These are phyloP conservation scores for Hypericum androsaemum DNA, from an alignment of 345 rosid genomes.

Conservation along the genomic window DNA sequence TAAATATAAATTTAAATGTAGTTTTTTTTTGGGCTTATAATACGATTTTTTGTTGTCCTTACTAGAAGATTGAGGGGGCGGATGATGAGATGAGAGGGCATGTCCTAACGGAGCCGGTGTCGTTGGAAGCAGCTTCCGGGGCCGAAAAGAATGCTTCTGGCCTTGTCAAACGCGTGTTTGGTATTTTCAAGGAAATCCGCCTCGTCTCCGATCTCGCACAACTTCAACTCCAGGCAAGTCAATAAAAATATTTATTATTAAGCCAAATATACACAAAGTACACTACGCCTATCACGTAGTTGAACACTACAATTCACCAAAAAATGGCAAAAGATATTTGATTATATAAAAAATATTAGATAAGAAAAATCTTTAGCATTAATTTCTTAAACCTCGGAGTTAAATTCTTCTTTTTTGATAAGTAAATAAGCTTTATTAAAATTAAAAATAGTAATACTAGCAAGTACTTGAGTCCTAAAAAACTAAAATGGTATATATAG, in stretches of 20 bases:
- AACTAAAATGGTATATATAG: no score
- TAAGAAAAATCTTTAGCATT: no score
- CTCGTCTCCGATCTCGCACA: constrained; percentile 53
- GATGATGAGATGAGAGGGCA: constrained; percentile 1
- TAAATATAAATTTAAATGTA: no score
- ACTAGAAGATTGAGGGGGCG: background rate
- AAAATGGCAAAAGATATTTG: background rate
- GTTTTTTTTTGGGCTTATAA: no score
- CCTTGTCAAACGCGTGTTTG: constrained; percentile 34
- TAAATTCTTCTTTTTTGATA: constrained; percentile 4
- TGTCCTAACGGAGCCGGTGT: constrained; percentile 39
- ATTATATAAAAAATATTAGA: no score
- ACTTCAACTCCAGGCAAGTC: constrained; percentile 43
- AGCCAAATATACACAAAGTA: no score
- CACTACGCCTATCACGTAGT: no score
- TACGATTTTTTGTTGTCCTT: no score
- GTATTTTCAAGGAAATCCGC: constrained; percentile 43
- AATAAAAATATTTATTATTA: constrained; percentile 7
- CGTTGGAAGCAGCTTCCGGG: constrained; percentile 36
- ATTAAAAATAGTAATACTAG: no score
- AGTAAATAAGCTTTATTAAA: no score
- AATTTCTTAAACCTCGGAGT: no score
- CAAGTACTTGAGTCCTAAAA: no score
- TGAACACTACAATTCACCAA: background rate
- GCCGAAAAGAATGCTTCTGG: constrained; percentile 33